Evolutionary conservation across 805 yeast species (phyloP).

Genomic region (Wickerhamomyces hampshirensis): DNA sequence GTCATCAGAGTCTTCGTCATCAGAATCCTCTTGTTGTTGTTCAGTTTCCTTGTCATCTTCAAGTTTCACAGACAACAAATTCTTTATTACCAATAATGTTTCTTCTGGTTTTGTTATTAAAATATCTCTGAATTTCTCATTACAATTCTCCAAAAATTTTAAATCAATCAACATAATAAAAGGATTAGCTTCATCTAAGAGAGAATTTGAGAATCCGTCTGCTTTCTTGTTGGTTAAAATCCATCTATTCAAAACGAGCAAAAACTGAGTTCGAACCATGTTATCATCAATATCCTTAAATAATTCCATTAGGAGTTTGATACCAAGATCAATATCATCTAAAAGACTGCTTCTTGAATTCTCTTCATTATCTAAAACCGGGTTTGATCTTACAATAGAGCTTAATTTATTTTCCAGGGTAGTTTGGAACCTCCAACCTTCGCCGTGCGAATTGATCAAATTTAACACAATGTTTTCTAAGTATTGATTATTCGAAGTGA

Average conservation of each 20-base stretch:
- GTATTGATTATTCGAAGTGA: constrained; percentile 24
- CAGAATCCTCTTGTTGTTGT: constrained; percentile 32
- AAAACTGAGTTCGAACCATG: constrained; percentile 42
- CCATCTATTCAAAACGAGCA: constrained; percentile 57
- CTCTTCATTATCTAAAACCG: neutral
- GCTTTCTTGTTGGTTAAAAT: constrained; percentile 30
- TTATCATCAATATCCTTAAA: constrained; percentile 46
- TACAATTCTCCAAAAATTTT: constrained; percentile 58
- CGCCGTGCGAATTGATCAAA: constrained; percentile 28
- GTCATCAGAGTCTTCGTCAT: constrained; percentile 30
- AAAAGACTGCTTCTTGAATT: constrained; percentile 29
- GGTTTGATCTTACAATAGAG: constrained; percentile 23
- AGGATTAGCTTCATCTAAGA: constrained; percentile 37
- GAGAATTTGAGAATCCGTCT: neutral
- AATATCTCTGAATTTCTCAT: constrained; percentile 51
- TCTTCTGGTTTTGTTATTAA: constrained; percentile 43
- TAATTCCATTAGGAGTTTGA: constrained; percentile 38
- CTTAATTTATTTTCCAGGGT: constrained; percentile 33
- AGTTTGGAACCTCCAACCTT: constrained; percentile 31
- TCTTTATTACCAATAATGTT: constrained; percentile 44
- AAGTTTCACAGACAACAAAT: constrained; percentile 29
- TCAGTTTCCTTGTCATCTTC: constrained; percentile 15
- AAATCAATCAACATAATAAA: constrained; percentile 53
- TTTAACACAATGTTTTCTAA: constrained; percentile 27
- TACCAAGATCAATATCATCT: constrained; percentile 38